Evolutionary conservation across 2,329 filamentous ascomycete genomes (phyloP).

Genomic region (Meredithiella fracta): DNA sequence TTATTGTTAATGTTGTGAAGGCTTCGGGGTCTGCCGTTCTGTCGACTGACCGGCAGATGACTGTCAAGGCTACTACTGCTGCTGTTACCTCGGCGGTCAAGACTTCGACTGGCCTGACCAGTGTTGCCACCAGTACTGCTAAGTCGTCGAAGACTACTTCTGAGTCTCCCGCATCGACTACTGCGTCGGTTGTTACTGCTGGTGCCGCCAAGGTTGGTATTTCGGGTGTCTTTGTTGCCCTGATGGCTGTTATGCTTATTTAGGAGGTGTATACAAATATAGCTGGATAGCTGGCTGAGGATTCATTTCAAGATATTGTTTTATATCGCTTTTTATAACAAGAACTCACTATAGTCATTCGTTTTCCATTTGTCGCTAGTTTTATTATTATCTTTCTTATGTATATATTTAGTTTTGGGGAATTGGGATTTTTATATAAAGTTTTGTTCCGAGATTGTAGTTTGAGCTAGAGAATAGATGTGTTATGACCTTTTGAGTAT

Average conservation of each 20-base stretch:
- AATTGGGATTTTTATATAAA: not conserved
- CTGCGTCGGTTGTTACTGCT: not conserved
- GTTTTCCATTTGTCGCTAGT: not conserved
- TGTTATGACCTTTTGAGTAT: not conserved
- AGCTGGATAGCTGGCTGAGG: not conserved
- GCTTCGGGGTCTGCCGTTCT: not conserved
- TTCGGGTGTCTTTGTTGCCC: not conserved
- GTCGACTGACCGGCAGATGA: not conserved
- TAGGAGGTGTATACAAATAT: not conserved
- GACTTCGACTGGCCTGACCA: conserved; percentile 13
- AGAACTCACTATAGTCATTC: conserved; percentile 4
- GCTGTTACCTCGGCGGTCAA: not conserved
- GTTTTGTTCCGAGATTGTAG: not conserved
- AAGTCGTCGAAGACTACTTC: not conserved
- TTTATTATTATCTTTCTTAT: conserved; percentile 1
- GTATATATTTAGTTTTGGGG: conserved; percentile 1
- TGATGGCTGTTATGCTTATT: not conserved
- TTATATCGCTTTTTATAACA: too few species aligned
- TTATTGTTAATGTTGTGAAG: not conserved
- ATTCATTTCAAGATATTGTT: not conserved
- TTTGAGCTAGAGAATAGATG: conserved; percentile 5
- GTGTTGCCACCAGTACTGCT: not conserved
- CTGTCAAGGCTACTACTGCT: not conserved
- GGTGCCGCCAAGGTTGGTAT: not conserved
- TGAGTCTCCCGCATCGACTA: not conserved